Conservation (phyloP, 2,329 filamentous ascomycete genomes). For the Aspergillus oerlinghausenensis region DNA sequence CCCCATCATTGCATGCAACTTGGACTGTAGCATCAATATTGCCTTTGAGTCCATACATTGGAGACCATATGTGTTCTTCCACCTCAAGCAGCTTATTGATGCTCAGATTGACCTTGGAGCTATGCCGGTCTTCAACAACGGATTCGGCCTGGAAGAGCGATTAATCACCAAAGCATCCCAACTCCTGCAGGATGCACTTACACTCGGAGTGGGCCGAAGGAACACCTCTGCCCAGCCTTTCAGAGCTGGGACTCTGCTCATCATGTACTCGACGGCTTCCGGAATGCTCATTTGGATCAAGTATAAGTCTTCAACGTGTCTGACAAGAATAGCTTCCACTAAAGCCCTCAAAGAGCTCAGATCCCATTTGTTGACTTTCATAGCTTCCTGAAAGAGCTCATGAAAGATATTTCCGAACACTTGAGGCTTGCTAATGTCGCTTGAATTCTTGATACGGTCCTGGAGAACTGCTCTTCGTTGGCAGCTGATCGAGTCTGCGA, state of each 20-base stretch:
- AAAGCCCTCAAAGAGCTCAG: conserved; percentile 59
- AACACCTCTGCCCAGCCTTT: conserved; percentile 80
- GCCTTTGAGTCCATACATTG: conserved; percentile 93
- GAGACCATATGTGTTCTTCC: conserved; percentile 97
- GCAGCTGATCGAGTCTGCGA: conserved; percentile 94
- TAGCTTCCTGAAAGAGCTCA: conserved; percentile 87
- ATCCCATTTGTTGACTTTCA: conserved; percentile 80
- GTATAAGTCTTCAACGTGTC: conserved; percentile 84
- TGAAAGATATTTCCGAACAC: conserved; percentile 93
- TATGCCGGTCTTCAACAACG: conserved; percentile 72
- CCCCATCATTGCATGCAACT: conserved; percentile 69
- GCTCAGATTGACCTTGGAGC: conserved; percentile 71
- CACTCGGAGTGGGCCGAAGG: conserved; percentile 65
- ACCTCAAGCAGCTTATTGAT: conserved; percentile 93
- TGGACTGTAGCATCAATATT: conserved; percentile 98
- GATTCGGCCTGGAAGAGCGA: conserved; percentile 55
- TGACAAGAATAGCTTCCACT: conserved; percentile 65
- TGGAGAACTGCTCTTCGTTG: conserved; percentile 87
- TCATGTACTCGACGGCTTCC: conserved; percentile 72
- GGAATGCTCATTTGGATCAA: conserved; percentile 71
- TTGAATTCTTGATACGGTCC: conserved; percentile 88
- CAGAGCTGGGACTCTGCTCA: conserved; percentile 76
- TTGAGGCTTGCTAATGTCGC: conserved; percentile 71
- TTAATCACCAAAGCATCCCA: conserved; percentile 21
- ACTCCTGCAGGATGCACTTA: conserved; percentile 35